These are phyloP conservation scores for Pythium myriotylum DNA, from an alignment of 352 stramenopile genomes.

Conservation along the genomic window DNA sequence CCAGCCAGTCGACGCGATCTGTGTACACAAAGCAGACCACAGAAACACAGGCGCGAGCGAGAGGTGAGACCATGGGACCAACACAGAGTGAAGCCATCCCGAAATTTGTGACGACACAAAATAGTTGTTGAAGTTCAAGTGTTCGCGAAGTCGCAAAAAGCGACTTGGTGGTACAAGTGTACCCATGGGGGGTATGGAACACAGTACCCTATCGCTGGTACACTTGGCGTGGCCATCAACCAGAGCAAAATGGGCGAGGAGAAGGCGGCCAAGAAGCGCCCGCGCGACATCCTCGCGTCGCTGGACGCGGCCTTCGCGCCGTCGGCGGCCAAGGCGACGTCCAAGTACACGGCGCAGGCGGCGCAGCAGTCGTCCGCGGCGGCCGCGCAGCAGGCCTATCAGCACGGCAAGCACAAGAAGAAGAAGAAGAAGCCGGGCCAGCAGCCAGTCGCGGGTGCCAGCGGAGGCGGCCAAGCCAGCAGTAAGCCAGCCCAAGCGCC, in stretches of 20 bases:
- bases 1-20: too few relatives aligned
- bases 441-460: slow-evolving; percentile 11
- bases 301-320: slow-evolving; percentile 71
- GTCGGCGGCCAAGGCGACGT: slow-evolving; percentile 34
- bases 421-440: slow-evolving; percentile 20
- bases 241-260: slow-evolving; percentile 27
- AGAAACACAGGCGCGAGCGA: neutral
- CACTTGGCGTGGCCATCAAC: neutral
- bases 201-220: slow-evolving; percentile 9
- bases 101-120: too few relatives aligned
- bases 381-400: slow-evolving; percentile 66
- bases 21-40: neutral
- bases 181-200: too few relatives aligned
- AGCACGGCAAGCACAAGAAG: slow-evolving; percentile 65
- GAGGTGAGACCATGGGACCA: neutral
- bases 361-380: slow-evolving; percentile 38
- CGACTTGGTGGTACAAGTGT: too few relatives aligned
- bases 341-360: slow-evolving; percentile 75
- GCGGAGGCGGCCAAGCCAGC: neutral
- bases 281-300: slow-evolving; percentile 73
- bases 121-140: neutral
- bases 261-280: slow-evolving; percentile 55
- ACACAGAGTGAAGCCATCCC: neutral
- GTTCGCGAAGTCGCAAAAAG: too few relatives aligned
- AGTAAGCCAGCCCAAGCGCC: neutral